Base-by-base conservation (phyloP, 1,284 basidiomycete genomes). In the Bjerkandera adusta region DNA sequence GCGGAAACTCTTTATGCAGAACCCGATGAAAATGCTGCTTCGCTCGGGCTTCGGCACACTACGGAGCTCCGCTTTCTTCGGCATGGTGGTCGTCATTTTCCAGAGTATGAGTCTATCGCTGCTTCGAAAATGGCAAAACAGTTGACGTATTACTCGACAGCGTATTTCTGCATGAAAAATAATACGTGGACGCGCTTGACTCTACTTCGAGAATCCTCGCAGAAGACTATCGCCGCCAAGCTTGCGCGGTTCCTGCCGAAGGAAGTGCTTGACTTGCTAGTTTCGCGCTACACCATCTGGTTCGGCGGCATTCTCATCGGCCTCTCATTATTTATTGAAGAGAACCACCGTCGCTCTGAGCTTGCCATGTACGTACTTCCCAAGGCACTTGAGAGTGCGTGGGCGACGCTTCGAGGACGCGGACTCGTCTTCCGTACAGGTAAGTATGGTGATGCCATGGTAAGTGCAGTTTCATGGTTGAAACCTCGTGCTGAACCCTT, bases 341-440 rank as follows among this genome's bases (percentile, higher is more conserved):
- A 93, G 60, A 86, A 83, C 65, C 72, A 83, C 42, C 72, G 92
- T 12, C 75, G 92, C 11, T 83, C 81, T 3, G 92, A 96, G 67
- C 69, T 96, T 53, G 92, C 95, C 22, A 95, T 97, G 85, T 99
- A 96, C 65, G 92, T 93, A 3, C 69, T 97, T 32, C 95, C 95
- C n/a, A 92, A 93, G 66, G 90, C 83, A 0, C 65, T 96, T 36
- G 92, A 96, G 69, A 89, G 88, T 47, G 81, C 82, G 10, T 98
- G 95, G 94, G 76, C 84, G 1, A 80, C 85, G 56, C 81, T 86
- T 12, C 67, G 90, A 34, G 85, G 86, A 13, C 81, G 85, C 52
- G 85, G 89, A 1, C 83, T 81, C 68, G 84, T 95, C 18, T 86
- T 89, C 68, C 65, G 80, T 68, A 75, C 91, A 60, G 73, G 91